phyloP scores from a whole-genome alignment of 2,329 filamentous ascomycete species.

The Sclerotinia sclerotiorum region DNA sequence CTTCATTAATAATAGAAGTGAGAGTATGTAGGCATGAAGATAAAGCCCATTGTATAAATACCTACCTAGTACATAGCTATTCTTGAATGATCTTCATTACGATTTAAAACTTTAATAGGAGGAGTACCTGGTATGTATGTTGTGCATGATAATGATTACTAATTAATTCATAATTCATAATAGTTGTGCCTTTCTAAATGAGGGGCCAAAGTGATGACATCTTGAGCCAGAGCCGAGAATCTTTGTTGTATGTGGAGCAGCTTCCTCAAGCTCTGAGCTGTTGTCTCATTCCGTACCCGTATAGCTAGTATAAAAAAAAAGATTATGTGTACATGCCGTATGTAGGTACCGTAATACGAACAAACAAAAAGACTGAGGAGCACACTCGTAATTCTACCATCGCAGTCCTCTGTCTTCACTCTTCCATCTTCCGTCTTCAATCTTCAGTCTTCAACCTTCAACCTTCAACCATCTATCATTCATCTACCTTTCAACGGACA shows the following conservation, averaged over 20 bases:
- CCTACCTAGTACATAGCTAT: too few relatives aligned
- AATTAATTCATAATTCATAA: too few relatives aligned
- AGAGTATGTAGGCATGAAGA: neutral
- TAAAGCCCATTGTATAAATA: neutral
- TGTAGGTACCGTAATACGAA: neutral
- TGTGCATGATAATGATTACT: too few relatives aligned
- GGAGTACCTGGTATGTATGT: too few relatives aligned
- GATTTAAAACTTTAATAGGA: too few relatives aligned
- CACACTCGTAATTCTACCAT: neutral
- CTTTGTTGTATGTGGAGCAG: neutral
- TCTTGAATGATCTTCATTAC: too few relatives aligned
- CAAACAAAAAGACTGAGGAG: neutral
- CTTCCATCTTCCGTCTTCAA: neutral
- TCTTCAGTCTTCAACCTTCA: neutral
- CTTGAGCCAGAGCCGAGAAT: neutral
- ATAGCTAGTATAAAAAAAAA: neutral
- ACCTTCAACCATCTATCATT: too few relatives aligned
- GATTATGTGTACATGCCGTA: neutral
- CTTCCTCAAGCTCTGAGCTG: constrained; percentile 1
- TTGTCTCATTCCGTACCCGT: neutral
- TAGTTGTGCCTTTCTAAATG: neutral
- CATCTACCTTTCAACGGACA: neutral
- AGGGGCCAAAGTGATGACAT: neutral
- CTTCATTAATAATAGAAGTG: too few relatives aligned
- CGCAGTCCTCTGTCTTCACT: neutral